These are phyloP conservation scores for Rhizopus stolonifer DNA, from an alignment of 371 early-diverging fungal genomes.

Conservation along the genomic window DNA sequence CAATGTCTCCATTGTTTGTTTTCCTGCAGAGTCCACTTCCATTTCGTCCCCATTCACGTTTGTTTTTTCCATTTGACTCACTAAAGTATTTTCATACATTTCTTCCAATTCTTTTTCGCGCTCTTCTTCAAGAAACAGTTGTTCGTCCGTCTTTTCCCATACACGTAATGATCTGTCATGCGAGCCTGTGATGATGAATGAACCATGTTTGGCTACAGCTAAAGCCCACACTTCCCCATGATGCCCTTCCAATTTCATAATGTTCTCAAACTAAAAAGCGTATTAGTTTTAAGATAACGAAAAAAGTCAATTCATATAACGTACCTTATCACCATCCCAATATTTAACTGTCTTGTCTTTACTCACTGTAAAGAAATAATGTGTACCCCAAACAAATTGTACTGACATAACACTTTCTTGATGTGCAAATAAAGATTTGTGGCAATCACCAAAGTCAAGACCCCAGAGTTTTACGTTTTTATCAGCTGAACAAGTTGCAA, in stretches of 20 bases:
- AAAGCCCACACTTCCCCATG: slow-evolving; percentile 93
- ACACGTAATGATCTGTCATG: slow-evolving; percentile 92
- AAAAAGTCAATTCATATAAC: neutral
- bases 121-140: slow-evolving; percentile 94
- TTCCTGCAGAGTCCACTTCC: slow-evolving; percentile 77
- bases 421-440: slow-evolving; percentile 91
- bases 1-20: slow-evolving; percentile 85
- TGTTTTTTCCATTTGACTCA: slow-evolving; percentile 65
- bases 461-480: slow-evolving; percentile 98
- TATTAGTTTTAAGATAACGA: no score
- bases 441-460: slow-evolving; percentile 98
- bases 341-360: slow-evolving; percentile 92
- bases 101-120: slow-evolving; percentile 92
- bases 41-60: slow-evolving; percentile 55
- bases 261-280: slow-evolving; percentile 77
- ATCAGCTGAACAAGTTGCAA: slow-evolving; percentile 92
- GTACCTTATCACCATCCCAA: slow-evolving; percentile 94
- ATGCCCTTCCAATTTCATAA: slow-evolving; percentile 88
- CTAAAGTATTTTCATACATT: slow-evolving; percentile 75
- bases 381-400: slow-evolving; percentile 90
- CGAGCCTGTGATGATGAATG: slow-evolving; percentile 81
- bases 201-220: slow-evolving; percentile 84
- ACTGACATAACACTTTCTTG: slow-evolving; percentile 86
- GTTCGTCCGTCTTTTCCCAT: slow-evolving; percentile 95
- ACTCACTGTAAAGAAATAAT: slow-evolving; percentile 88